phyloP scores from a whole-genome alignment of 139 green algal species.

The Auxenochlorella protothecoides region DNA sequence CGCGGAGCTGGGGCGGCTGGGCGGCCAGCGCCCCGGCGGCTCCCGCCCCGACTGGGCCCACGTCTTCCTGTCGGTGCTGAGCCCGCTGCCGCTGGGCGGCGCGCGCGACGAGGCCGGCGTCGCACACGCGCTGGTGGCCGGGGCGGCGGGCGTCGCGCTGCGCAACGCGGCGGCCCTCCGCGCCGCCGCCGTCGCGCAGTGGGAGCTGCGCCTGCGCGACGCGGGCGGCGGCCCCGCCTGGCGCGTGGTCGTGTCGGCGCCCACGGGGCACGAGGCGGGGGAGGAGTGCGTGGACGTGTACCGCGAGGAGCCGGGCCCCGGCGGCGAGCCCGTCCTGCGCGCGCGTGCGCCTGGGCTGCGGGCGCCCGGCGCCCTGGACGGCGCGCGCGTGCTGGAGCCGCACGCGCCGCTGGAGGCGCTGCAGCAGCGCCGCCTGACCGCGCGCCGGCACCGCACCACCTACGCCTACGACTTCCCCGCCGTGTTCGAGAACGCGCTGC shows the following conservation, averaged over 20 bases:
- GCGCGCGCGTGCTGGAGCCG: constrained; percentile 38
- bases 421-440: constrained; percentile 67
- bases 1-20: constrained; percentile 49
- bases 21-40: constrained; percentile 6
- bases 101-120: constrained; percentile 38
- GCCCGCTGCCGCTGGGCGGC: constrained; percentile 32
- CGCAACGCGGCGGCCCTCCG: constrained; percentile 20
- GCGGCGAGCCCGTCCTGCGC: neutral
- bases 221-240: constrained; percentile 51
- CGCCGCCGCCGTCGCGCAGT: constrained; percentile 59
- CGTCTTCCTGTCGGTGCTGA: constrained; percentile 62
- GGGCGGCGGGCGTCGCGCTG: constrained; percentile 19
- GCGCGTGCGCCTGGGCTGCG: neutral
- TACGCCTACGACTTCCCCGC: constrained; percentile 94
- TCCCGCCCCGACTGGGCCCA: constrained; percentile 71
- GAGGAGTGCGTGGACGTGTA: constrained; percentile 88
- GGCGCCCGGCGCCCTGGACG: constrained; percentile 32
- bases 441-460: constrained; percentile 69
- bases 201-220: constrained; percentile 67
- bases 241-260: constrained; percentile 72
- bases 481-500: constrained; percentile 81
- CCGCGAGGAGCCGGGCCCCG: constrained; percentile 40
- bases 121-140: constrained; percentile 45
- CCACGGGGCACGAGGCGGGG: constrained; percentile 77
- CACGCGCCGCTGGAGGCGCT: constrained; percentile 70